phyloP scores from a whole-genome alignment of 352 stramenopile genomes.

The Globisporangium irregulare region DNA sequence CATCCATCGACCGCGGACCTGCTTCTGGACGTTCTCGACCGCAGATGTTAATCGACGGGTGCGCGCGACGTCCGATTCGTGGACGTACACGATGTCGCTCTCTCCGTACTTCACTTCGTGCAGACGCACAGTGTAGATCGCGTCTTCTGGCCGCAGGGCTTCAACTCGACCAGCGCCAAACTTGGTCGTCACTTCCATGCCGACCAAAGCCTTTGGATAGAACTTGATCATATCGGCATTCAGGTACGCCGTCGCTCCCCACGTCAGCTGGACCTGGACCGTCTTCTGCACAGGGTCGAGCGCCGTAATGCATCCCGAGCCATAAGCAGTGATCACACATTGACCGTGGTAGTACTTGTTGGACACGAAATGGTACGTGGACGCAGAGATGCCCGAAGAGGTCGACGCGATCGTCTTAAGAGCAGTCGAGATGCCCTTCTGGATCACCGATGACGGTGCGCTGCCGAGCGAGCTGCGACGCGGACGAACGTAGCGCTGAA shows the following conservation, averaged over 20 bases:
- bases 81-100: constrained; percentile 69
- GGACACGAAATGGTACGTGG: constrained; percentile 54
- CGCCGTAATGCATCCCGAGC: constrained; percentile 52
- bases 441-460: constrained; percentile 35
- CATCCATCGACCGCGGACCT: constrained; percentile 45
- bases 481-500: constrained; percentile 35
- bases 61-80: constrained; percentile 63
- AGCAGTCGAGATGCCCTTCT: constrained; percentile 39
- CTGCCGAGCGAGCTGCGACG: constrained; percentile 29
- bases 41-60: constrained; percentile 35
- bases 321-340: constrained; percentile 71
- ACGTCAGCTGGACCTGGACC: constrained; percentile 65
- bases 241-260: constrained; percentile 55
- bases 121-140: constrained; percentile 78
- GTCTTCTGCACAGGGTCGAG: constrained; percentile 46
- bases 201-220: constrained; percentile 70
- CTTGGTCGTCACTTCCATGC: constrained; percentile 75
- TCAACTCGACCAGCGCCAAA: constrained; percentile 67
- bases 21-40: constrained; percentile 49
- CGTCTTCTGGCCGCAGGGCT: constrained; percentile 55
- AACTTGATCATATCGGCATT: constrained; percentile 58
- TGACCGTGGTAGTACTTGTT: constrained; percentile 74
- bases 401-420: constrained; percentile 63
- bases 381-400: constrained; percentile 42
- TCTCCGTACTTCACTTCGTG: constrained; percentile 34